phyloP scores from a whole-genome alignment of 2,329 filamentous ascomycete species.

The Colletotrichum theobromicola region DNA sequence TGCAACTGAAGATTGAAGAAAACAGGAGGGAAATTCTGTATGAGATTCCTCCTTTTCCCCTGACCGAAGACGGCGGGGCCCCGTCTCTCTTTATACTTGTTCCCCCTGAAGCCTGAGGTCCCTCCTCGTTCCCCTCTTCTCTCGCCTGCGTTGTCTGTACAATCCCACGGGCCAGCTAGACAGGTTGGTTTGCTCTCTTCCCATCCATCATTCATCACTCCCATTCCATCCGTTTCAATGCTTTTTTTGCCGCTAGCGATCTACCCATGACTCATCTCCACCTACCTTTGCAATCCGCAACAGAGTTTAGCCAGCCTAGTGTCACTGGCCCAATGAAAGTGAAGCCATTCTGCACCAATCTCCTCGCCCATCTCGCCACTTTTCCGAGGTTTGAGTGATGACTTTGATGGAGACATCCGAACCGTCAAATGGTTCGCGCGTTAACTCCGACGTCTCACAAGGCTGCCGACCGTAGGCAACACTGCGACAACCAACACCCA shows the following conservation, averaged over 20 bases:
- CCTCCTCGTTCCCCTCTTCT: background rate
- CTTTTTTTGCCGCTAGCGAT: background rate
- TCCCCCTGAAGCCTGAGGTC: constrained; percentile 11
- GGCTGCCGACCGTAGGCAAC: background rate
- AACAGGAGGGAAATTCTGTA: constrained; percentile 6
- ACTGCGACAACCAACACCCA: background rate
- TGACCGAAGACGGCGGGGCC: constrained; percentile 19
- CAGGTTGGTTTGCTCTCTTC: background rate
- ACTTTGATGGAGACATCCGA: background rate
- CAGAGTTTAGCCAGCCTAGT: background rate
- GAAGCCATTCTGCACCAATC: background rate
- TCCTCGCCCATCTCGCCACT: background rate
- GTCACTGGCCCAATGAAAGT: background rate
- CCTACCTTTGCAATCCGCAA: background rate
- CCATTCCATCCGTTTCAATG: background rate
- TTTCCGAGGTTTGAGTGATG: background rate
- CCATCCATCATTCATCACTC: background rate
- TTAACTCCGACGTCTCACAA: background rate
- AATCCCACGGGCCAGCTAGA: constrained; percentile 2
- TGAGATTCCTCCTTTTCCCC: background rate
- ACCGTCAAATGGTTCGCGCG: background rate
- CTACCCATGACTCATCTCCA: constrained; percentile 10
- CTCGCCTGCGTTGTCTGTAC: constrained; percentile 21
- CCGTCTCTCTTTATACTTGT: constrained; percentile 20
- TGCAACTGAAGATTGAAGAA: background rate